Evolutionary conservation across 768 basidiomycete species (phyloP).

Genomic region (Termitomyces sp.): DNA sequence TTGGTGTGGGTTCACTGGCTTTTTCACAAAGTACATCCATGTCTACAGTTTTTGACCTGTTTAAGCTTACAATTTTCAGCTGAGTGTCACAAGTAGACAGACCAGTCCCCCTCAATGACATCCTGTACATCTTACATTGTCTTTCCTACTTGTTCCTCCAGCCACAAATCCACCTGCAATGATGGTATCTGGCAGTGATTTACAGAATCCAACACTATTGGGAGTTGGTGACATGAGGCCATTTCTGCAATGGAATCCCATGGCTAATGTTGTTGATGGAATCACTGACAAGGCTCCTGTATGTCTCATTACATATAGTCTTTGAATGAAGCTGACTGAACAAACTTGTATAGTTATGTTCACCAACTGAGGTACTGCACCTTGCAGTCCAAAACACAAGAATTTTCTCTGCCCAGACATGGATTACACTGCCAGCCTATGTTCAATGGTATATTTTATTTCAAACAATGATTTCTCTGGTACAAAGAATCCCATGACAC

Average conservation of each 20-base stretch:
- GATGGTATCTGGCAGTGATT: background rate
- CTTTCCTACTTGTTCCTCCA: constrained; percentile 12
- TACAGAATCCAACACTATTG: background rate
- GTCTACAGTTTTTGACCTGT: too few species aligned
- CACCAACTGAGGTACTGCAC: constrained; percentile 12
- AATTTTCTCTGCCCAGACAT: constrained; percentile 11
- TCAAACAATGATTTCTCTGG: background rate
- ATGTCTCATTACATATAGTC: background rate
- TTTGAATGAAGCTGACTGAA: background rate
- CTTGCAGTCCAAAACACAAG: constrained; percentile 2
- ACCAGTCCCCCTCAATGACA: constrained; percentile 7
- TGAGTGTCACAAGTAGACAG: background rate
- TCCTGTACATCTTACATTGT: constrained; percentile 16
- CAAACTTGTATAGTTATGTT: constrained; percentile 15
- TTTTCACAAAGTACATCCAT: too few species aligned
- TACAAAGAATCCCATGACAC: background rate
- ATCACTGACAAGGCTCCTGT: constrained; percentile 18
- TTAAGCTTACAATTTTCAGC: too few species aligned
- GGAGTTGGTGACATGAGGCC: background rate
- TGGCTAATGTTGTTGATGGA: constrained; percentile 9
- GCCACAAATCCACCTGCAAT: background rate
- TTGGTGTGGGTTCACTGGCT: too few species aligned
- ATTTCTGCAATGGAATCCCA: background rate
- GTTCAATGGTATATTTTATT: background rate
- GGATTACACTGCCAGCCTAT: constrained; percentile 1